Conservation (phyloP, 176 grass and related monocot species). For the Pontederia paniculata region DNA sequence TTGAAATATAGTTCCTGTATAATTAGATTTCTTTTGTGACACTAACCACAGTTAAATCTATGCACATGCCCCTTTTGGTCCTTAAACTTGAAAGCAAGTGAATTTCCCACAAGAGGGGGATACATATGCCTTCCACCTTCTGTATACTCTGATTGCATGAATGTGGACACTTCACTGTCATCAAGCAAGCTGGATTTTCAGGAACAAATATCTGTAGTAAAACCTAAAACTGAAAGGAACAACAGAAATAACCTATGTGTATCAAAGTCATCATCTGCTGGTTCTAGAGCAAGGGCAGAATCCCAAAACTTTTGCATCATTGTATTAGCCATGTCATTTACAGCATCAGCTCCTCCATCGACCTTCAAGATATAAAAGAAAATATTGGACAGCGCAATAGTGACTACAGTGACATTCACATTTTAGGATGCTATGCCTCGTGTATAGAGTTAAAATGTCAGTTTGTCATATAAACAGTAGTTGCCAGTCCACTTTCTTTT, state of each 20-base stretch:
- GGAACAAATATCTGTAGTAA: not conserved
- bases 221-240: conserved; percentile 14
- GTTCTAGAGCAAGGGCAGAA: conserved; percentile 87
- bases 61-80: conserved; percentile 68
- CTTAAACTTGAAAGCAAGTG: conserved; percentile 82
- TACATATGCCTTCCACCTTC: conserved; percentile 54
- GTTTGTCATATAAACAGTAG: too few relatives aligned
- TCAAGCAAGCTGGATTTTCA: conserved; percentile 6
- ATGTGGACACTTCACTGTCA: conserved; percentile 67
- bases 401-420: not conserved
- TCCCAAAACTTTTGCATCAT: conserved; percentile 98
- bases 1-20: not conserved
- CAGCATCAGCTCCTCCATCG: conserved; percentile 69
- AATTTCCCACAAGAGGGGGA: conserved; percentile 59
- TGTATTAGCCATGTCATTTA: conserved; percentile 84
- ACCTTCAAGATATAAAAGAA: conserved; percentile 32
- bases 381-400: not conserved
- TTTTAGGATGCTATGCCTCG: too few relatives aligned
- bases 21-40: not conserved
- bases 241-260: conserved; percentile 42
- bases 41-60: conserved; percentile 76
- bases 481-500: too few relatives aligned
- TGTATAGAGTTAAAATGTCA: too few relatives aligned
- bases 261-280: conserved; percentile 68
- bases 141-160: conserved; percentile 60